Evolutionary conservation across 257 asterid species (phyloP).

Genomic region (Gentiana macrophylla): DNA sequence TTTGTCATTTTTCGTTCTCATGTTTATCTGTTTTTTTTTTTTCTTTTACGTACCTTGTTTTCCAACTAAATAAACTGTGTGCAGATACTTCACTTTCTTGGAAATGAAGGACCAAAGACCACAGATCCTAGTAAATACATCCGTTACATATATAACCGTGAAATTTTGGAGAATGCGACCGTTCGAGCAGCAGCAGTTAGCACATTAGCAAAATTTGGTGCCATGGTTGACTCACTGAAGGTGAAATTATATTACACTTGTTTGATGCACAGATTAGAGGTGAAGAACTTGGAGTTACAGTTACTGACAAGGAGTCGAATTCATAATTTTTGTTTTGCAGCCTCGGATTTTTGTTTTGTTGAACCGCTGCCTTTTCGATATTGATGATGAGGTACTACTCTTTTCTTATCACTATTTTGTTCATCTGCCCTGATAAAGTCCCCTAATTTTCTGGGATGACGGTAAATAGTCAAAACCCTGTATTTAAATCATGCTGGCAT

Average conservation of each 20-base stretch:
- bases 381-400: slow-evolving; percentile 65
- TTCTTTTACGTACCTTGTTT: slow-evolving; percentile 4
- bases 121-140: slow-evolving; percentile 88
- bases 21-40: slow-evolving; percentile 1
- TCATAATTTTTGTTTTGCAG: slow-evolving; percentile 37
- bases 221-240: slow-evolving; percentile 73
- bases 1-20: slow-evolving; percentile 11
- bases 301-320: not conserved
- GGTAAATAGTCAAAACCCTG: no score
- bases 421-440: no score
- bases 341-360: slow-evolving; percentile 73
- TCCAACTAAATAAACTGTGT: slow-evolving; percentile 3
- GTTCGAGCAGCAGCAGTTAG: slow-evolving; percentile 95
- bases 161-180: slow-evolving; percentile 88
- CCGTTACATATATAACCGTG: slow-evolving; percentile 78
- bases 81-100: slow-evolving; percentile 90
- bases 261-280: slow-evolving; percentile 4
- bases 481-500: no score
- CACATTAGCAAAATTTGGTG: slow-evolving; percentile 89
- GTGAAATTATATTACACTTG: slow-evolving; percentile 22
- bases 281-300: slow-evolving; percentile 11
- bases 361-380: slow-evolving; percentile 84
- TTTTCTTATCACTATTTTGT: not conserved
- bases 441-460: no score
- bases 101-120: slow-evolving; percentile 94